phyloP scores from a whole-genome alignment of 164 flowering plant species.

The Umbellularia californica region DNA sequence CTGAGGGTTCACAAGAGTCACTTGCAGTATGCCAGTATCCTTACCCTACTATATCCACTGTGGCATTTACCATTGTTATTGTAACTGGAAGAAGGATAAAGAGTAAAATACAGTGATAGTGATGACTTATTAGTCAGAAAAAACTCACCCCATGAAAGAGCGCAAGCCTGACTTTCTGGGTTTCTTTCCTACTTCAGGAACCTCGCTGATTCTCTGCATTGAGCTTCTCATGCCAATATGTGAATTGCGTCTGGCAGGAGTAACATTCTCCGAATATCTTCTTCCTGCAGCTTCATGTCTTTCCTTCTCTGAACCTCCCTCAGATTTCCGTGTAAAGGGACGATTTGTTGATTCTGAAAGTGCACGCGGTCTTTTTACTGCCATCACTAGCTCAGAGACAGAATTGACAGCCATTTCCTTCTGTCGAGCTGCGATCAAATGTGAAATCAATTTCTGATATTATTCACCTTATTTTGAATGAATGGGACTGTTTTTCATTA shows the following conservation, averaged over 20 bases:
- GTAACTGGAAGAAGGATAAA: no score
- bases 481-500: not conserved
- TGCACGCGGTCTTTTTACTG: conserved; percentile 67
- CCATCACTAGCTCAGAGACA: conserved; percentile 72
- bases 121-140: not conserved
- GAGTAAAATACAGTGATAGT: no score
- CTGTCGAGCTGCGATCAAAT: conserved; percentile 71
- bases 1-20: no score
- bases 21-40: no score
- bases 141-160: conserved; percentile 75
- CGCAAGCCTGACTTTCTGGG: conserved; percentile 55
- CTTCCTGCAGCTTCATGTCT: conserved; percentile 29
- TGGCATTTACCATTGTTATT: no score
- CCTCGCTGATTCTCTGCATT: conserved; percentile 62
- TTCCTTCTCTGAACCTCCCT: conserved; percentile 36
- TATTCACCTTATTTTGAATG: not conserved
- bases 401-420: conserved; percentile 70
- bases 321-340: conserved; percentile 51
- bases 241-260: conserved; percentile 58
- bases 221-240: conserved; percentile 36
- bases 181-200: conserved; percentile 61
- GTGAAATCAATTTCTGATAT: not conserved
- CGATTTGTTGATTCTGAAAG: conserved; percentile 71
- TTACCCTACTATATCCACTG: no score
- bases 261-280: conserved; percentile 47